Evolutionary conservation across 2,329 filamentous ascomycete species (phyloP), one percentile per base, ranked within the genome.

Genomic region (Colletotrichum sojae): DNA sequence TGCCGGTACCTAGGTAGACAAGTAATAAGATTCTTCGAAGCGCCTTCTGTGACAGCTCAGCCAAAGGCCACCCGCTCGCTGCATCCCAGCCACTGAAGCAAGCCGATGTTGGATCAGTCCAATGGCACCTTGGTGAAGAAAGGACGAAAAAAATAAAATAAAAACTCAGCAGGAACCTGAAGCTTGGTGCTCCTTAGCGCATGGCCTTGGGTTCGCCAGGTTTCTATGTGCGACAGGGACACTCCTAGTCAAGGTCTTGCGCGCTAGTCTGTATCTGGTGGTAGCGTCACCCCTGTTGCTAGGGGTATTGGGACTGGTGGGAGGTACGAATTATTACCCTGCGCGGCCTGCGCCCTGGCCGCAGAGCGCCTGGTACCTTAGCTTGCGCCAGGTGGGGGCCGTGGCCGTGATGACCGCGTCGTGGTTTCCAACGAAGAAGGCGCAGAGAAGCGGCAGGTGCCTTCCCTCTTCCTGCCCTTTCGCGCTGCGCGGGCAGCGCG

Each of bases 201-300:
- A 31, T 51, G 49, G 45, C 43, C 46, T 56, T 22, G 63, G 62
- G 66, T 60, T 66, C 51, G 62, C 49, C 51, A 60, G 56, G 55
- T 69, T 69, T 53, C 49, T 40, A 45, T 46, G 45, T 69, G 66
- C 45, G 36, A 69, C 67, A 69, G 67, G 67, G 67, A 36, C 53
- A 5, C 12, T 59, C 51, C 39, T 55, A 31, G n/a, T 49, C 16
- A 61, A 25, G 59, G 12, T 61, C 56, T 56, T 46, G 4, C 31
- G n/a, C 18, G 3, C 56, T 65, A 69, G 55, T 52, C 63, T 13
- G 18, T 6, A 54, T 40, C 9, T 5, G 39, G 63, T 2, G 8
- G 12, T 56, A 57, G 62, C 39, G 49, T 22, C 9, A n/a, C 56
- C 55, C 67, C 45, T 69, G 67, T 61, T 61, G 62, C 67, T 45